Percentiles rank a stretch among this genome's conserved stretches.
These are phyloP conservation scores for Candolleomyces aberdarensis DNA, from an alignment of 768 basidiomycete genomes.

Conservation along the genomic window DNA sequence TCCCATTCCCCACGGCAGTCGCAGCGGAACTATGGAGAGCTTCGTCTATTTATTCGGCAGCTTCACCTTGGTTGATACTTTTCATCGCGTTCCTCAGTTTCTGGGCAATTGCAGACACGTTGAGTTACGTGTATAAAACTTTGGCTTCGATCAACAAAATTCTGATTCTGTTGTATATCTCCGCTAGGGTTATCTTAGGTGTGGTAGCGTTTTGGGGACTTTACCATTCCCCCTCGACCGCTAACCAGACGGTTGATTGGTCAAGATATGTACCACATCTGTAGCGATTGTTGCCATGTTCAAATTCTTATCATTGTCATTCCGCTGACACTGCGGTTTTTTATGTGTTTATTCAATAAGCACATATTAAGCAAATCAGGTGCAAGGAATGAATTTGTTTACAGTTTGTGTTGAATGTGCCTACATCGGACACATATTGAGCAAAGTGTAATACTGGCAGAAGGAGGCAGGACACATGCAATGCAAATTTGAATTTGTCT, in stretches of 20 bases:
- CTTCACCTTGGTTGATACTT: neutral
- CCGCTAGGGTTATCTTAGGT: neutral
- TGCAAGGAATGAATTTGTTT: too few species aligned
- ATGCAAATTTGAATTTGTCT: too few species aligned
- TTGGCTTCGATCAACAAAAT: too few species aligned
- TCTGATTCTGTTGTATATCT: neutral
- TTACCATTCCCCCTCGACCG: neutral
- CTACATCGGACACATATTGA: too few species aligned
- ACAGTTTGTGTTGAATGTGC: too few species aligned
- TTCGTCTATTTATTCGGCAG: neutral
- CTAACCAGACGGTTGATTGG: neutral
- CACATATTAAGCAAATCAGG: too few species aligned
- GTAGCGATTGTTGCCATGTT: neutral
- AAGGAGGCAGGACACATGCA: too few species aligned
- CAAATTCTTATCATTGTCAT: neutral
- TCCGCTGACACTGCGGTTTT: too few species aligned
- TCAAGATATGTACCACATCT: neutral
- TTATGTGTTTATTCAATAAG: too few species aligned
- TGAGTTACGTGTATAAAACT: neutral
- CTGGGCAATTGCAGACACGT: neutral
- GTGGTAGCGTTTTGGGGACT: neutral
- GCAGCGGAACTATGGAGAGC: slow-evolving; percentile 19
- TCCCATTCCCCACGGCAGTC: slow-evolving; percentile 15
- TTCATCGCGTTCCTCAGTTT: neutral
- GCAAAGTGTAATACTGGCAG: too few species aligned